A percentile compares a stretch with the other conserved stretches of the same genome.
These are phyloP conservation scores for Quercus glauca DNA, from an alignment of 306 rosid species.

Conservation along the genomic window DNA sequence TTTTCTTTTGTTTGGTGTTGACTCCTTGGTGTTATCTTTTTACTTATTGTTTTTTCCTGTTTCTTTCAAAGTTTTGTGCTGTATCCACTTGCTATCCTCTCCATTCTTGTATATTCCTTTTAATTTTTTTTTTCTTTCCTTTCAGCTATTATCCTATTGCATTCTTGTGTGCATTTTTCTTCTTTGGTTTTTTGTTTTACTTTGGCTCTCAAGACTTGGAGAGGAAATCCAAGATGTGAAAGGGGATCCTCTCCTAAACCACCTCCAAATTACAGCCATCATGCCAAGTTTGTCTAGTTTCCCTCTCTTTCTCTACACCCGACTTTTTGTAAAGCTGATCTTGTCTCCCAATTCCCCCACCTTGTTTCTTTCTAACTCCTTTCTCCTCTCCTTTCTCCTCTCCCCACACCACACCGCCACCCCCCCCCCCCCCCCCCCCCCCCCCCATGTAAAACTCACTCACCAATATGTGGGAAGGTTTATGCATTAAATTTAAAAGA, in stretches of 20 bases:
- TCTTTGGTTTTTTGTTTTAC: not conserved
- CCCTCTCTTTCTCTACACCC: not conserved
- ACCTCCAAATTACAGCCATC: not conserved
- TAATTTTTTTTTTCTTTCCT: not conserved
- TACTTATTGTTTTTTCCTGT: no score
- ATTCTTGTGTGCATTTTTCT: not conserved
- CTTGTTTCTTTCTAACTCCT: not conserved
- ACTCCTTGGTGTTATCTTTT: no score
- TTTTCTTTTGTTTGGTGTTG: no score
- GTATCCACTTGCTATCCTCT: not conserved
- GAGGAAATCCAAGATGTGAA: not conserved
- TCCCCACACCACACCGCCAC: no score
- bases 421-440: no score
- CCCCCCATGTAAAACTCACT: not conserved
- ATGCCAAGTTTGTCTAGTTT: not conserved
- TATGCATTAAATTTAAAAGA: not conserved
- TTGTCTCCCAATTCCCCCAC: not conserved
- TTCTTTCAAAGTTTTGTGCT: no score
- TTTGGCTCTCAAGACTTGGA: not conserved
- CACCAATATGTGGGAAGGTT: not conserved
- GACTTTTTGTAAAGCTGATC: not conserved
- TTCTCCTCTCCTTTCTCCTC: no score
- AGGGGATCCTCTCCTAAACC: not conserved
- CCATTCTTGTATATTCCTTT: not conserved
- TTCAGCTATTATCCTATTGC: not conserved